Percentiles rank a stretch among this genome's conserved stretches.
These are phyloP conservation scores for Wakefieldia striispora DNA, from an alignment of 768 basidiomycete species.

Conservation along the genomic window DNA sequence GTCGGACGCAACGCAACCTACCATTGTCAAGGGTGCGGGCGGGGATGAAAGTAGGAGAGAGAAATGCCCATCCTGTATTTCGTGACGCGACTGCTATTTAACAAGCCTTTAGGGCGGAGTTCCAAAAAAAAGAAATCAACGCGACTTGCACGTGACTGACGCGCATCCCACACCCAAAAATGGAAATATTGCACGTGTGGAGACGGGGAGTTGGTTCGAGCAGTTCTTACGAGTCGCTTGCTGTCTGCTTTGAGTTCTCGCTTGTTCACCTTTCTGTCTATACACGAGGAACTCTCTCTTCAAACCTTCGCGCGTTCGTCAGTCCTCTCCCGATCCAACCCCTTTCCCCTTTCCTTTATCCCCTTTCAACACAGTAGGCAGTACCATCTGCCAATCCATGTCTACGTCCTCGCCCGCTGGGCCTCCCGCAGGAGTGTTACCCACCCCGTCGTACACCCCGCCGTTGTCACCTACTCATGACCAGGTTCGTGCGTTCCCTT, in stretches of 20 bases:
- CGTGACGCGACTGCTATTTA: slow-evolving; percentile 32
- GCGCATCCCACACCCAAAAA: slow-evolving; percentile 21
- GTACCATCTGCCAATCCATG: slow-evolving; percentile 33
- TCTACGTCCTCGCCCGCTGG: slow-evolving; percentile 28
- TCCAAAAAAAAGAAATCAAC: slow-evolving; percentile 30
- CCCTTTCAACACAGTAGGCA: slow-evolving; percentile 17
- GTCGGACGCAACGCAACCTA: slow-evolving; percentile 9
- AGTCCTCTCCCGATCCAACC: slow-evolving; percentile 15
- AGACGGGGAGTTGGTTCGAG: slow-evolving; percentile 12
- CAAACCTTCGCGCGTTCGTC: slow-evolving; percentile 21
- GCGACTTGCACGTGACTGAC: slow-evolving; percentile 35
- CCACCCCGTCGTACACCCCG: slow-evolving; percentile 34
- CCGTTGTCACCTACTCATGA: slow-evolving; percentile 65
- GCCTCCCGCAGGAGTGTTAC: slow-evolving; percentile 34
- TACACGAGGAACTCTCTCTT: slow-evolving; percentile 29
- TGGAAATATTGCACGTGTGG: slow-evolving; percentile 17
- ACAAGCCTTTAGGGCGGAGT: slow-evolving; percentile 31
- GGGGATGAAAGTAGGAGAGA: slow-evolving; percentile 16
- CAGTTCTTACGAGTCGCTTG: neutral
- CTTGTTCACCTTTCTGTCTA: slow-evolving; percentile 22
- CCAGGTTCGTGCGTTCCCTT: slow-evolving; percentile 50
- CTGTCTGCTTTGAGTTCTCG: neutral
- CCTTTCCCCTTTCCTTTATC: slow-evolving; percentile 2
- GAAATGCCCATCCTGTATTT: neutral
- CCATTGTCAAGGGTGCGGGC: slow-evolving; percentile 29